phyloP scores from a whole-genome alignment of 768 basidiomycete genomes.

The Fomitopsis pulvina region DNA sequence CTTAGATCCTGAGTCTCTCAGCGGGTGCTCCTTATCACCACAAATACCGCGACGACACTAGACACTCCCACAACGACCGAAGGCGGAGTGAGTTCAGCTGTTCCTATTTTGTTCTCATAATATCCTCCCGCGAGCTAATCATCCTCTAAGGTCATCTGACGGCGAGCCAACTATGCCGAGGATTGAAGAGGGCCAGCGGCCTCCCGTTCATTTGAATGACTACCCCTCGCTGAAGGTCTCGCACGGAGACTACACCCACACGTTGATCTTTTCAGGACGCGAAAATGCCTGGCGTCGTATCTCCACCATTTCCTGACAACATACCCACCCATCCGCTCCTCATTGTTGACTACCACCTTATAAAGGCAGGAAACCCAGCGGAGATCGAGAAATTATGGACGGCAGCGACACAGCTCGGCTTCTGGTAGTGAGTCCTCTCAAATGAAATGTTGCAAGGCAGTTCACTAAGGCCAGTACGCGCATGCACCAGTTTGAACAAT shows the following conservation, averaged over 20 bases:
- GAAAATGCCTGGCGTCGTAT: conserved; percentile 7
- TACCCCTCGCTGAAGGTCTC: background rate
- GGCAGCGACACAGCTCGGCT: conserved; percentile 39
- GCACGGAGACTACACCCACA: conserved; percentile 33
- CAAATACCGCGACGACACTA: too few species aligned
- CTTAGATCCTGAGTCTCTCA: too few species aligned
- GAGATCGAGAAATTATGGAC: conserved; percentile 37
- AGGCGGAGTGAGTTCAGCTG: too few species aligned
- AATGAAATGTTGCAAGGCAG: too few species aligned
- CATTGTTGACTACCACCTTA: conserved; percentile 34
- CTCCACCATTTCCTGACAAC: conserved; percentile 37
- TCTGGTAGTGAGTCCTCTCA: conserved; percentile 50
- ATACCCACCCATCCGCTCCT: conserved; percentile 36
- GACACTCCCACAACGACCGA: too few species aligned
- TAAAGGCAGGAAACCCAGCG: conserved; percentile 26
- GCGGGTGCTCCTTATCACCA: too few species aligned
- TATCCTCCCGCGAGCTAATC: background rate
- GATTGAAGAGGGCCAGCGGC: background rate
- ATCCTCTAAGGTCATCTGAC: background rate
- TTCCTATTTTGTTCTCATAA: too few species aligned
- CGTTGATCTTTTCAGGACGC: too few species aligned
- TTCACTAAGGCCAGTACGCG: background rate
- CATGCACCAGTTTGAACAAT: conserved; percentile 32
- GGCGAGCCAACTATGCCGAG: background rate
- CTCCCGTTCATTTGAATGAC: background rate